Percentiles rank a stretch among this genome's conserved stretches.
Evolutionary conservation across 2,329 filamentous ascomycete species (phyloP).

Genomic region (Talaromyces marneffei): DNA sequence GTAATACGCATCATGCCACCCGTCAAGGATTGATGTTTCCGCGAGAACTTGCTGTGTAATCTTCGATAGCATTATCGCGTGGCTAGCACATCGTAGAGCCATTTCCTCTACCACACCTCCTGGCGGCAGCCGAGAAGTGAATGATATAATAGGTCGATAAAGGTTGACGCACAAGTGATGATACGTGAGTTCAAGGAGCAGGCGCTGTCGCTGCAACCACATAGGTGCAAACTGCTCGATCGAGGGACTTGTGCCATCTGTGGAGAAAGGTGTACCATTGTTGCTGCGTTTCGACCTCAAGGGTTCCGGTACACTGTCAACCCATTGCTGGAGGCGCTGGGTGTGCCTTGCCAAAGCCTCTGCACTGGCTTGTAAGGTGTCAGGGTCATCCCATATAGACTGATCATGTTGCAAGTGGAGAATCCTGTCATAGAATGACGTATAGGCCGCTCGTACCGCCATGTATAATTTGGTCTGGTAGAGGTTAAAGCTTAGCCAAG

Average conservation of each 20-base stretch:
- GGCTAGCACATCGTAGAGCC: not conserved
- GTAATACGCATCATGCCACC: slow-evolving; percentile 27
- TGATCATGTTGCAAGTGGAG: not conserved
- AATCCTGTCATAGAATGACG: not conserved
- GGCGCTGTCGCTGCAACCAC: slow-evolving; percentile 10
- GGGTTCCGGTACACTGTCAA: not conserved
- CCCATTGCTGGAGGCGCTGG: slow-evolving; percentile 3
- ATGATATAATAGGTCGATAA: slow-evolving; percentile 9
- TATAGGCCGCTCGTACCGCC: not conserved
- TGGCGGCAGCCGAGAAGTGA: not conserved
- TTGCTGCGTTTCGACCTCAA: slow-evolving; percentile 1
- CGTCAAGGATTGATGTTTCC: slow-evolving; percentile 15
- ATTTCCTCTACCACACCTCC: not conserved
- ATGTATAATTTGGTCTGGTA: slow-evolving; percentile 5
- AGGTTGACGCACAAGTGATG: slow-evolving; percentile 6
- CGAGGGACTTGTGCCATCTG: not conserved
- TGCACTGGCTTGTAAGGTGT: slow-evolving; percentile 1
- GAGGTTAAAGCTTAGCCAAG: slow-evolving; percentile 12
- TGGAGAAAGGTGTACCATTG: not conserved
- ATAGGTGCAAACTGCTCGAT: slow-evolving; percentile 7
- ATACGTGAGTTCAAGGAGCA: slow-evolving; percentile 9
- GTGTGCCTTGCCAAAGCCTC: not conserved
- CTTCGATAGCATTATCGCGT: slow-evolving; percentile 5
- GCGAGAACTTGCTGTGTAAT: slow-evolving; percentile 1
- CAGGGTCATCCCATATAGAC: slow-evolving; percentile 9